Conservation (phyloP, 192 early-diverging fungal species). For the Kickxella alabastrina region DNA sequence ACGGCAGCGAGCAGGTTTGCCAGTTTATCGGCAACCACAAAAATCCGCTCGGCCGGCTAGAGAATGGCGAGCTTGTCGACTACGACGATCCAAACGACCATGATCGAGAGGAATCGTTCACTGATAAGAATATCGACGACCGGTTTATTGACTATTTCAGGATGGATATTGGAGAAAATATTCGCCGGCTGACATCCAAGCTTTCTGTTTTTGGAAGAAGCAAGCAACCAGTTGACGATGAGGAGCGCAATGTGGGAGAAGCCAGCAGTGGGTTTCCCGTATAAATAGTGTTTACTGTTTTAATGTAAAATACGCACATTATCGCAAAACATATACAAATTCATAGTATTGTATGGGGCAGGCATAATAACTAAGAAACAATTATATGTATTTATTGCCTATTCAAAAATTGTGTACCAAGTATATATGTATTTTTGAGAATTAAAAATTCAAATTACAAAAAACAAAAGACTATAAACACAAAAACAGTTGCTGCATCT, state of each 20-base stretch:
- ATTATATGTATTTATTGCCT: not conserved
- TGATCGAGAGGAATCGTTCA: constrained; percentile 35
- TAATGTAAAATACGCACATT: too few relatives aligned
- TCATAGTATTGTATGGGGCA: not conserved
- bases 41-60: constrained; percentile 40
- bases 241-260: not conserved
- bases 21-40: constrained; percentile 41
- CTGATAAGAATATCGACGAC: constrained; percentile 44
- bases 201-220: constrained; percentile 17
- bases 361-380: not conserved
- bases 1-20: constrained; percentile 12
- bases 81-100: constrained; percentile 45
- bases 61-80: constrained; percentile 47
- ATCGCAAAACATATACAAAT: not conserved
- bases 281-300: too few relatives aligned
- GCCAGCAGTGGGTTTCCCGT: too few relatives aligned
- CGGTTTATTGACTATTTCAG: constrained; percentile 40
- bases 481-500: too few relatives aligned
- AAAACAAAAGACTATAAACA: too few relatives aligned
- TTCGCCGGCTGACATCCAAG: constrained; percentile 20
- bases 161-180: constrained; percentile 20
- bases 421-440: too few relatives aligned
- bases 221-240: not conserved
- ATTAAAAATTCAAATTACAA: too few relatives aligned
- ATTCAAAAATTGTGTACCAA: not conserved